These are phyloP conservation scores for Tausonia pullulans DNA, from an alignment of 1,284 basidiomycete species.

Conservation along the genomic window DNA sequence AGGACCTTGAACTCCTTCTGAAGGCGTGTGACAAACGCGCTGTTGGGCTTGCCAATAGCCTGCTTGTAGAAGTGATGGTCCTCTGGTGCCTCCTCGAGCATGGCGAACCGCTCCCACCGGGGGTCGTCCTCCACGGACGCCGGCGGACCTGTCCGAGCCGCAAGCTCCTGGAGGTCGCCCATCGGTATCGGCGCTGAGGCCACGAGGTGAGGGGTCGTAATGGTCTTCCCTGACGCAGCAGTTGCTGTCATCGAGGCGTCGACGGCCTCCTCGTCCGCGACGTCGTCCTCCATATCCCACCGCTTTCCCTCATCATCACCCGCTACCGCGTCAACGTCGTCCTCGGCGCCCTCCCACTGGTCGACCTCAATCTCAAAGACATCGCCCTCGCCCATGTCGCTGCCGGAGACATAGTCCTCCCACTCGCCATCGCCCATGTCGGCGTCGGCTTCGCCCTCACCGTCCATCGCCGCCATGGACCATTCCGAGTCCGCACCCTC, in stretches of 20 bases:
- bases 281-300: conserved; percentile 17
- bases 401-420: conserved; percentile 19
- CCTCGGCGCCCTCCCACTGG: conserved; percentile 16
- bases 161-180: not conserved
- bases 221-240: not conserved
- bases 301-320: conserved; percentile 20
- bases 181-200: conserved; percentile 18
- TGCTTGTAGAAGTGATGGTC: conserved; percentile 65
- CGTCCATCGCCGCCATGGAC: conserved; percentile 19
- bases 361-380: conserved; percentile 12
- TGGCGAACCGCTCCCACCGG: conserved; percentile 62
- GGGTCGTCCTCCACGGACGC: conserved; percentile 27
- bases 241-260: not conserved
- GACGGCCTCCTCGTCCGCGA: conserved; percentile 19
- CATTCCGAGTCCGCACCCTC: conserved; percentile 21
- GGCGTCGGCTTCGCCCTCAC: conserved; percentile 12
- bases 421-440: conserved; percentile 18
- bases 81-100: conserved; percentile 57
- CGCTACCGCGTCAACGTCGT: conserved; percentile 17
- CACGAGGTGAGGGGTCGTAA: not conserved
- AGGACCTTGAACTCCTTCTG: conserved; percentile 74
- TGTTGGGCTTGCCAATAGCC: conserved; percentile 49
- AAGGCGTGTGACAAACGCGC: conserved; percentile 60
- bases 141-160: conserved; percentile 11
- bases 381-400: conserved; percentile 6